Base-by-base conservation (phyloP, 2,329 filamentous ascomycete species). In the Neofusicoccum umdonicola region DNA sequence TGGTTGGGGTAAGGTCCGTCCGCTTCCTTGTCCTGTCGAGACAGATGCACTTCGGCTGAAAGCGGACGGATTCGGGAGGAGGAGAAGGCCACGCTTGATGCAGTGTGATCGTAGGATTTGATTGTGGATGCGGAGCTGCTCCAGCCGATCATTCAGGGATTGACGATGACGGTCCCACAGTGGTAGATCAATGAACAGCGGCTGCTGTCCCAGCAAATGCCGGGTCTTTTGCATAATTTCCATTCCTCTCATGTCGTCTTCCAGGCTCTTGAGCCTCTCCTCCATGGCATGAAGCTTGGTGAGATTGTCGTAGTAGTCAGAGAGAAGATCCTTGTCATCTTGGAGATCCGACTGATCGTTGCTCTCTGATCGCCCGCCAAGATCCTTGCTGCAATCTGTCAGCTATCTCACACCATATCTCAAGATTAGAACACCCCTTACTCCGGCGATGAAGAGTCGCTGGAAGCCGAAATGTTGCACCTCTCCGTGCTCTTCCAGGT, bases 61-160 rank as follows among this genome's bases (percentile, higher is more conserved):
- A 22, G 56, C 56, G 13, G 56, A 60, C 7, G 56, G 56, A 5
- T 60, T 47, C 12, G 56, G 56, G 6, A 60, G 41, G n/a, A 60
- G 56, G 22, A 60, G 56, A 22, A 60, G 41, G 9, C 56, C 56
- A 11, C 56, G 56, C 56, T 47, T 60, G 56, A 60, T 60, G 42
- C 56, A 60, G 4, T 60, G 41, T 3, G 42, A 37, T 37, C 56
- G 42, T 11, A 60, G 42, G 17, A 22, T 37, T 11, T 60, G 17
- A 15, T 37, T 47, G 15, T 37, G 56, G 12, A 42, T 42, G n/a
- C 31, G 56, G 5, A 60, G 42, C 15, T 19, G 15, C 3, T n/a
- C 56, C 41, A 60, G 42, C 31, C 22, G 56, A 47, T 60, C 56
- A 11, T 47, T 42, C n/a, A 60, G 12, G 5, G 56, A 60, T 47